phyloP scores from a whole-genome alignment of 352 stramenopile species.

The Pythium biforme region DNA sequence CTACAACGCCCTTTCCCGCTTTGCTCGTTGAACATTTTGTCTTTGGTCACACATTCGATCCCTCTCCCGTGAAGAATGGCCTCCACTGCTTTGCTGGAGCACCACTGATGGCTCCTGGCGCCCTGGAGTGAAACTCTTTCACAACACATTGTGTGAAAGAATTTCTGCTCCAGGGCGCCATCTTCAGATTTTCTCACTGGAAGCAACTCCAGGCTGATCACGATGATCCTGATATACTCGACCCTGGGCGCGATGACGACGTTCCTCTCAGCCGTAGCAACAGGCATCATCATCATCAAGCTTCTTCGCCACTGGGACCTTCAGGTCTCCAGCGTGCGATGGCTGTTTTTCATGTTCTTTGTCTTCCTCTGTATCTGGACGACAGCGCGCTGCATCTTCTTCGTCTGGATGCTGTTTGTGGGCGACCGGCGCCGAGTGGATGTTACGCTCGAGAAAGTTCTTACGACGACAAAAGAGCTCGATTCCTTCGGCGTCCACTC shows the following conservation, averaged over 20 bases:
- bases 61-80: too few species aligned
- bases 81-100: too few species aligned
- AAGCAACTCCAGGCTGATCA: too few species aligned
- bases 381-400: slow-evolving; percentile 2
- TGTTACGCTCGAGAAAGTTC: background rate
- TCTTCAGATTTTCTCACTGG: too few species aligned
- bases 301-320: slow-evolving; percentile 45
- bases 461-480: slow-evolving; percentile 5
- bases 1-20: too few species aligned
- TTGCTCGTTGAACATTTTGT: too few species aligned
- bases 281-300: slow-evolving; percentile 33
- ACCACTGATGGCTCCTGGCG: too few species aligned
- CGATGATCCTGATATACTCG: slow-evolving; percentile 4
- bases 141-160: too few species aligned
- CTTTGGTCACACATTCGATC: too few species aligned
- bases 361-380: slow-evolving; percentile 5
- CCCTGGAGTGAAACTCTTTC: too few species aligned
- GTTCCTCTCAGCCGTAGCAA: slow-evolving; percentile 26
- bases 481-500: slow-evolving; percentile 1
- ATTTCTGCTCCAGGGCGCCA: too few species aligned
- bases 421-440: background rate
- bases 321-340: slow-evolving; percentile 18
- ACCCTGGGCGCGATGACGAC: background rate
- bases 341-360: slow-evolving; percentile 24
- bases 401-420: slow-evolving; percentile 3